A percentile compares a stretch with the other conserved stretches of the same genome.
These are phyloP conservation scores for Blastocystis sp. DNA, from an alignment of 352 stramenopile genomes.

Conservation along the genomic window DNA sequence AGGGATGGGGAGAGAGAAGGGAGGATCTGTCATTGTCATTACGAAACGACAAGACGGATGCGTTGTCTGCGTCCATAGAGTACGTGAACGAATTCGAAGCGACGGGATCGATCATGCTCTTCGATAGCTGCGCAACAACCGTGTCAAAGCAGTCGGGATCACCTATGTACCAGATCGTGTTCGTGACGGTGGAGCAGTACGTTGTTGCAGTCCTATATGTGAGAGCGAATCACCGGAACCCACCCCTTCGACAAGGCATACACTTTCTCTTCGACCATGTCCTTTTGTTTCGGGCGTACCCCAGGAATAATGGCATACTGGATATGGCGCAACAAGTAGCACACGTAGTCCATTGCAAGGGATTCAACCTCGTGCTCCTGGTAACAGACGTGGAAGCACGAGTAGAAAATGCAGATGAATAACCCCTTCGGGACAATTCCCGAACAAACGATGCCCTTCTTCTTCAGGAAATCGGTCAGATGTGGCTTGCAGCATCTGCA, in stretches of 20 bases:
- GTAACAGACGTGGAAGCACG: neutral
- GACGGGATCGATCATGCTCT: neutral
- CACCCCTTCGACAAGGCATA: neutral
- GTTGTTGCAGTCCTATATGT: neutral
- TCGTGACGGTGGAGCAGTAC: neutral
- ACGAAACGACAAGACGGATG: neutral
- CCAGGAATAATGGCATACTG: constrained; percentile 8
- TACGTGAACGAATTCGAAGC: neutral
- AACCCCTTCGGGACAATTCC: neutral
- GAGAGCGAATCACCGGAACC: neutral
- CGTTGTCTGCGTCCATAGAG: neutral
- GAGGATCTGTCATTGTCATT: neutral
- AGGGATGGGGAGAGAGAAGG: neutral
- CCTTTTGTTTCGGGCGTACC: neutral
- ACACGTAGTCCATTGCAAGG: neutral
- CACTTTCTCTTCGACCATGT: neutral
- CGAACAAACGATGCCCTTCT: neutral
- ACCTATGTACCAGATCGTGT: constrained; percentile 33
- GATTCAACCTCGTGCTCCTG: neutral
- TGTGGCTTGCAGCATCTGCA: neutral
- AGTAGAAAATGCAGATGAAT: neutral
- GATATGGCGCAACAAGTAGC: neutral
- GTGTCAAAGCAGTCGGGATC: neutral
- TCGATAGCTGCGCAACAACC: neutral
- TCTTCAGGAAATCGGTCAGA: neutral